Evolutionary conservation across 805 yeast species (phyloP).

Genomic region (Yarrowia sp.): DNA sequence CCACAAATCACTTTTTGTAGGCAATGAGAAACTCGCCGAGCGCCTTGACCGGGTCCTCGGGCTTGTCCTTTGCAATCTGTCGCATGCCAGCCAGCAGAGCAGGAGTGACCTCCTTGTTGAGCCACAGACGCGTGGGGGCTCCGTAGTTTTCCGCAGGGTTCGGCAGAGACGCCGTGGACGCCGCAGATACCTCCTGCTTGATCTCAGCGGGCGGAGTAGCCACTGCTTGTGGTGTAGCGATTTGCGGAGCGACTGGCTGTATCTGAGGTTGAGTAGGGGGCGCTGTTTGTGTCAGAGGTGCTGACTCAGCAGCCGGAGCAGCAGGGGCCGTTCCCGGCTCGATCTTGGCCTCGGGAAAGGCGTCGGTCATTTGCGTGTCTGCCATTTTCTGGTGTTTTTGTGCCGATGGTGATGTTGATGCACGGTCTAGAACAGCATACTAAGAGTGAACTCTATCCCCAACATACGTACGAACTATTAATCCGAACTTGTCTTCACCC

Average conservation of each 20-base stretch:
- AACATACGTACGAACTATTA: background rate
- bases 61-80: constrained; percentile 43
- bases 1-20: background rate
- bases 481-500: background rate
- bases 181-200: background rate
- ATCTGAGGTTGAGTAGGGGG: too few species aligned
- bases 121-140: constrained; percentile 65
- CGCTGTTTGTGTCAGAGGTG: background rate
- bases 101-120: constrained; percentile 64
- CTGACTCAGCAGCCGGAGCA: background rate
- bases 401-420: background rate
- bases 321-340: background rate
- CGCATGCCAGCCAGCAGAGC: constrained; percentile 62
- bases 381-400: background rate
- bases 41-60: constrained; percentile 33
- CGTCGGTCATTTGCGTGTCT: constrained; percentile 6
- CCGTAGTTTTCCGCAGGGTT: constrained; percentile 42
- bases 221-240: background rate
- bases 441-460: background rate
- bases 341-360: background rate
- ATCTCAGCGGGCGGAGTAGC: constrained; percentile 4
- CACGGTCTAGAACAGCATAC: background rate
- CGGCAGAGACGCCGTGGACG: constrained; percentile 3
- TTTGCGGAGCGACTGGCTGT: too few species aligned
- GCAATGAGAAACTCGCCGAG: constrained; percentile 34